Evolutionary conservation across 768 basidiomycete genomes (phyloP).

Genomic region (Leucogyrophana mollusca): DNA sequence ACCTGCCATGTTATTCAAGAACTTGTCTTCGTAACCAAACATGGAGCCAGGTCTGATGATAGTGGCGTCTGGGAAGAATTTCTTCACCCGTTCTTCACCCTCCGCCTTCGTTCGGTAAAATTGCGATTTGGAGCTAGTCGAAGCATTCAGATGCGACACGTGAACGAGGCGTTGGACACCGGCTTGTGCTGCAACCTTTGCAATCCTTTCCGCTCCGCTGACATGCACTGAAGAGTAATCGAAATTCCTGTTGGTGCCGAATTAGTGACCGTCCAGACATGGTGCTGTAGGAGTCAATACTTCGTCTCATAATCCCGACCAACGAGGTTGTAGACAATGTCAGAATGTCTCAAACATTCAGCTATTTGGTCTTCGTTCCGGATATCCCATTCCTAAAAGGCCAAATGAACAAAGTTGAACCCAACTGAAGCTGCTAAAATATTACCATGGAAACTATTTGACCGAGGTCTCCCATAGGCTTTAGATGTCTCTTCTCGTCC

Average conservation of each 20-base stretch:
- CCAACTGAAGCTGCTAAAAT: conserved; percentile 13
- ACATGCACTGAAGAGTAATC: conserved; percentile 79
- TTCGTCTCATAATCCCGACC: conserved; percentile 96
- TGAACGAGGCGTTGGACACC: conserved; percentile 89
- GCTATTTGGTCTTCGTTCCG: conserved; percentile 87
- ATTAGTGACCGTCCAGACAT: conserved; percentile 10
- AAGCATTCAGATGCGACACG: conserved; percentile 93
- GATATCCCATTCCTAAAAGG: conserved; percentile 88
- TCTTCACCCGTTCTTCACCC: conserved; percentile 85
- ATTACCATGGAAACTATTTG: conserved; percentile 92
- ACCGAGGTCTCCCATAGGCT: conserved; percentile 94
- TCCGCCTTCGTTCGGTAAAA: conserved; percentile 90
- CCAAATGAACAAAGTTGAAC: conserved; percentile 9
- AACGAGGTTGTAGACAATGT: conserved; percentile 94
- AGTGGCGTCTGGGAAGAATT: conserved; percentile 81
- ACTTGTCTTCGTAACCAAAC: conserved; percentile 94
- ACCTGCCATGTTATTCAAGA: conserved; percentile 92
- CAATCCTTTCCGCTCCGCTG: conserved; percentile 81
- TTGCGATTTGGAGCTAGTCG: conserved; percentile 68
- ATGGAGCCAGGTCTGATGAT: conserved; percentile 83
- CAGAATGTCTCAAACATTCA: conserved; percentile 92
- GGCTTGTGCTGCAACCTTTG: conserved; percentile 69
- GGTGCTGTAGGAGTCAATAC: conserved; percentile 41
- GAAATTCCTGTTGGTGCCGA: conserved; percentile 71
- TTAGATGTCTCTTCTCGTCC: conserved; percentile 86